Base-by-base conservation (phyloP, 2,329 filamentous ascomycete species). In the Sarocladiaceae sp. region DNA sequence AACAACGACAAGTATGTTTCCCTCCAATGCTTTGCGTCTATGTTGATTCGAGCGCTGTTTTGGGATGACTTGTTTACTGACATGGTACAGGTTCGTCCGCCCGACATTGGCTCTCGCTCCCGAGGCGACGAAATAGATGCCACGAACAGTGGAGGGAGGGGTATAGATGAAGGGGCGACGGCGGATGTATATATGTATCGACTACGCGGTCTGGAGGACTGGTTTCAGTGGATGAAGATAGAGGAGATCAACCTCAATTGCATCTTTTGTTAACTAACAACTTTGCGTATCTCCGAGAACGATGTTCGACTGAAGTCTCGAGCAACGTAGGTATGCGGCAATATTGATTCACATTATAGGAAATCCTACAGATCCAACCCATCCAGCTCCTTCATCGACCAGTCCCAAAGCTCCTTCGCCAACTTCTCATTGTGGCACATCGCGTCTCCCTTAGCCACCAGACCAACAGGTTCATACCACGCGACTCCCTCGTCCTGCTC, bases 51-150 rank as follows among this genome's bases (percentile, higher is more conserved):
- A n/a, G n/a, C n/a, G n/a, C n/a, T n/a, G n/a, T n/a, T n/a, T n/a
- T n/a, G n/a, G n/a, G n/a, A n/a, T n/a, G n/a, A n/a, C n/a, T 10
- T 33, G 17, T 29, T 20, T 31, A 15, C 37, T 42, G 22, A 42
- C 37, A 59, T 13, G 8, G 33, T 23, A 48, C 61, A 91, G 88
- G 70, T 93, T 89, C 65, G 84, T 95, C 64, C 82, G 88, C 66
- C 90, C 90, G 58, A 93, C 88, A 20, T 92, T 84, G 69, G 84
- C 85, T 44, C 80, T 87, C 55, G 84, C 86, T 50, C 90, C 90
- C n/a, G 68, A 74, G 60, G 72, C 77, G 54, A 77, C 79, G 55
- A 80, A 86, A 31, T 48, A 48, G 26, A 48, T 15, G 8, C 18
- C 17, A 7, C 17, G 17, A 23, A 22, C 7, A 39, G 35, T 10